phyloP scores from a whole-genome alignment of 768 basidiomycete genomes.

The Auricularia cornea region DNA sequence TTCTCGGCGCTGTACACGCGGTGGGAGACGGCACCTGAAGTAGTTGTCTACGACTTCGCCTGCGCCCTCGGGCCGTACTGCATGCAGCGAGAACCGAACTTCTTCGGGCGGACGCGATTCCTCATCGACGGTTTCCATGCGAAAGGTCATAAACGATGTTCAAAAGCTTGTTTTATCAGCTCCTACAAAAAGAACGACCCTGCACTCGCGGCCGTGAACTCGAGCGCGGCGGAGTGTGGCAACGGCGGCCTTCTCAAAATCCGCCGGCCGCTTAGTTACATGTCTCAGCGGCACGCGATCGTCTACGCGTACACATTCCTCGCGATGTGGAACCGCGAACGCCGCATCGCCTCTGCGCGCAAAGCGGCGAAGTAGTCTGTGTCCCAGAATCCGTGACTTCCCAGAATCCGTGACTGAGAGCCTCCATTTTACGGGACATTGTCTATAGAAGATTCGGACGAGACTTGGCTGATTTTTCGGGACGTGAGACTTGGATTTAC shows the following conservation, averaged over 20 bases:
- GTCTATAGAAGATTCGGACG: too few relatives aligned
- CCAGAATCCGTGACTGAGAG: too few relatives aligned
- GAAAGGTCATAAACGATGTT: constrained; percentile 26
- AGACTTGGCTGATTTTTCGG: too few relatives aligned
- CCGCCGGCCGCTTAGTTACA: constrained; percentile 23
- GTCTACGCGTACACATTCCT: constrained; percentile 18
- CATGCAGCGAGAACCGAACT: constrained; percentile 20
- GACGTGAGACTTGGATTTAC: too few relatives aligned
- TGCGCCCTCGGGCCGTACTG: constrained; percentile 27
- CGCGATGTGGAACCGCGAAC: not conserved
- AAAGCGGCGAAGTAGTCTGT: too few relatives aligned
- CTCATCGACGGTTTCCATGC: constrained; percentile 29
- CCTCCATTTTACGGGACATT: too few relatives aligned
- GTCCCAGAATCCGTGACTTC: too few relatives aligned
- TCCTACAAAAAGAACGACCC: constrained; percentile 21
- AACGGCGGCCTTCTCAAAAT: constrained; percentile 22
- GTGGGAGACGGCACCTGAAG: constrained; percentile 21
- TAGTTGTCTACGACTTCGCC: constrained; percentile 26
- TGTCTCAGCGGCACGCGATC: constrained; percentile 22
- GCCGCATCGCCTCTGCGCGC: not conserved
- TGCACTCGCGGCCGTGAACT: constrained; percentile 19
- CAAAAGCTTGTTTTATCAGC: constrained; percentile 21
- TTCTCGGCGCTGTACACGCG: constrained; percentile 31
- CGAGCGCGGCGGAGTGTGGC: constrained; percentile 30
- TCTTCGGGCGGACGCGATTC: constrained; percentile 27